Base-by-base conservation (phyloP, 2,329 filamentous ascomycete genomes). In the Pseudogymnoascus sp. region DNA sequence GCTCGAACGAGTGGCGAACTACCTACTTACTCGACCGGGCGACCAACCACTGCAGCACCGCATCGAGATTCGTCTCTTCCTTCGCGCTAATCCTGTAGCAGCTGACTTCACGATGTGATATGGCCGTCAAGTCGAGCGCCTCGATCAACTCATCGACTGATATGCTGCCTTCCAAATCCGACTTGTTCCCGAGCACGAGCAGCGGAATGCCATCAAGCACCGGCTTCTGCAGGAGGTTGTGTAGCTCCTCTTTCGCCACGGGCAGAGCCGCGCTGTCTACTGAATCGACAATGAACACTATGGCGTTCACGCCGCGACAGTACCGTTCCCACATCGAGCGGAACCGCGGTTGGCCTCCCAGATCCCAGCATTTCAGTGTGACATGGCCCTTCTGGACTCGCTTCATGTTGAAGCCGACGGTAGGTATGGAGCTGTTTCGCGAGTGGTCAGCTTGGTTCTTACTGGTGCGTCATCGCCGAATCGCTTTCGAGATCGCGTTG, bases 311-410 rank as follows among this genome's bases (percentile, higher is more conserved):
- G 62, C 92, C 95, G 68, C 93, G 91, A 79, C 95, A 98, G 77
- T 99, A 99, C 74, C 95, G 85, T 81, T 99, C 95, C 95, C 95
- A 99, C 95, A 99, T 99, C 71, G 91, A 90, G 73, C 95, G 90
- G 80, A 98, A 99, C 69, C 93, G 86, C 71, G 95, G 93, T 79
- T 99, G 95, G 63, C 95, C 95, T 71, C 95, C 95, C 68, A 99
- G 86, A 80, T 99, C 95, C 95, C 95, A 99, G 79, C 95, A 99
- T 79, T 98, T 98, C 73, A 99, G 83, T 71, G 95, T 96, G 76
- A 99, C 95, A 85, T 98, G 93, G 71, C 95, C 95, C 75, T 95
- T 93, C 79, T 97, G 93, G 72, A 99, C 92, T 70, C 90, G 89
- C 83, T 98, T 98, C 87, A 97, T 96, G 78, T 98, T 99, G 82